Conservation (phyloP, 148 eudicot species). For the Fallopia convolvulus region DNA sequence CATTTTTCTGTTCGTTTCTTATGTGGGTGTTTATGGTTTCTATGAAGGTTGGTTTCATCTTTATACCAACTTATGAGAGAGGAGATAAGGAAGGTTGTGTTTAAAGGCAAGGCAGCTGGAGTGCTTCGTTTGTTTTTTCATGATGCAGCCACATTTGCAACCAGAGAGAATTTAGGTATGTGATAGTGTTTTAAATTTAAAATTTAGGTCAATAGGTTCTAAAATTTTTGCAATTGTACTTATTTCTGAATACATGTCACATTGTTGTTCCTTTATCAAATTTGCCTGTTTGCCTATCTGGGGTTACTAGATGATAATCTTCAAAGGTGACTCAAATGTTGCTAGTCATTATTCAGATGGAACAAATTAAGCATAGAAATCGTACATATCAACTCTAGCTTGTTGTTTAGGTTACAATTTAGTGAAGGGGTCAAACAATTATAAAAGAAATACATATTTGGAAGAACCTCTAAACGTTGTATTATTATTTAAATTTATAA, state of each 20-base stretch:
- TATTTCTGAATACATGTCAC: background rate
- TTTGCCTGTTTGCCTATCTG: background rate
- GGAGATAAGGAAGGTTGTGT: constrained; percentile 64
- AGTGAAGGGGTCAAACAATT: background rate
- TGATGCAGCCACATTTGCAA: constrained; percentile 93
- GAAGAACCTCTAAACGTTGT: background rate
- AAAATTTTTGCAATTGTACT: background rate
- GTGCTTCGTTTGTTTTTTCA: constrained; percentile 93
- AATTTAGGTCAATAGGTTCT: background rate
- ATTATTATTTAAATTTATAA: background rate
- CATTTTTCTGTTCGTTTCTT: background rate
- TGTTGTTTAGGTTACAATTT: background rate
- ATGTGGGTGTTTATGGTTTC: constrained; percentile 5
- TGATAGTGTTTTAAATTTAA: too few relatives aligned
- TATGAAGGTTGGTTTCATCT: constrained; percentile 29
- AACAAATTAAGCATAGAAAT: background rate
- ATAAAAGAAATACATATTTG: background rate
- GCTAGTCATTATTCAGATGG: background rate
- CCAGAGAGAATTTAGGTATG: constrained; percentile 55
- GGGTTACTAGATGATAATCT: background rate
- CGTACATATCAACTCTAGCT: background rate
- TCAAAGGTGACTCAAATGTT: background rate
- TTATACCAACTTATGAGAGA: constrained; percentile 40
- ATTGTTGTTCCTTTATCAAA: background rate
- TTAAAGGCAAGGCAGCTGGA: constrained; percentile 91